Conservation (phyloP, 306 rosid genomes). For the Herpetospermum pedunculosum region DNA sequence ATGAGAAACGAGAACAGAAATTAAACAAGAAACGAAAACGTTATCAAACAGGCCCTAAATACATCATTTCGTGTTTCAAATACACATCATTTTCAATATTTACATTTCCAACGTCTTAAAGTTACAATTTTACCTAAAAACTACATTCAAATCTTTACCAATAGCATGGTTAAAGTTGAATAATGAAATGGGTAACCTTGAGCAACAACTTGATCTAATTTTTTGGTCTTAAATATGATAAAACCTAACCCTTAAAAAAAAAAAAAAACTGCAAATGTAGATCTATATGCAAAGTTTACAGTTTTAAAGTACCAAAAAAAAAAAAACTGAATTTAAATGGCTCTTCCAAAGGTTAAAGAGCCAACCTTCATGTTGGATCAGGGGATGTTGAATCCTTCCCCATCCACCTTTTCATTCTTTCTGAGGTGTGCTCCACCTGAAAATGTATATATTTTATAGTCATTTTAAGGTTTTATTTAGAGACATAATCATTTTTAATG, state of each 20-base stretch:
- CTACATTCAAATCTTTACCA: not conserved
- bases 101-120: no score
- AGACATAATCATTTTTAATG: no score
- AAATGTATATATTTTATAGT: conserved; percentile 1
- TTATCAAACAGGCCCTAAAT: no score
- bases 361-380: not conserved
- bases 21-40: no score
- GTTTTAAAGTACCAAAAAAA: not conserved
- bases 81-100: no score
- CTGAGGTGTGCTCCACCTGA: conserved; percentile 81
- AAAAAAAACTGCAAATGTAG: not conserved
- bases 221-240: not conserved
- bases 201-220: not conserved
- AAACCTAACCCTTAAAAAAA: not conserved
- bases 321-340: not conserved
- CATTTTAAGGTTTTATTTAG: not conserved
- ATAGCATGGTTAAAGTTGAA: not conserved
- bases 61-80: no score
- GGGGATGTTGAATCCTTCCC: conserved; percentile 12
- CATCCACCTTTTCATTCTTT: conserved; percentile 63
- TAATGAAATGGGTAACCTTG: not conserved
- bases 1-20: no score
- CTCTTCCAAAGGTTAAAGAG: not conserved
- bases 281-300: not conserved
- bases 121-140: not conserved